Conservation (phyloP, 805 yeast genomes). For the Sugiyamaella qingdaonensis region DNA sequence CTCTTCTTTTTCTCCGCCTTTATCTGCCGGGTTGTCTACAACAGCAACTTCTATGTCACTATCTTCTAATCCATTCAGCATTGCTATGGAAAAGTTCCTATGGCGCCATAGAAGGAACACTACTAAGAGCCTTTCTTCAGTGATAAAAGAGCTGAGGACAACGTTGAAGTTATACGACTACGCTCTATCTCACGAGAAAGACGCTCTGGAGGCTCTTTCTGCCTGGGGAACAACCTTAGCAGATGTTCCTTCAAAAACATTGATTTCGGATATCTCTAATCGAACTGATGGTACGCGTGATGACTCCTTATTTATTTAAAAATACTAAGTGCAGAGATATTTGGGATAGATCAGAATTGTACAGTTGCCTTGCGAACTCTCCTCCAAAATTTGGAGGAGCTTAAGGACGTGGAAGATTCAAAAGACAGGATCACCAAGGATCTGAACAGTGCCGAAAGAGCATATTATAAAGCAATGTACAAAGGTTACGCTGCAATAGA, state of each 20-base stretch:
- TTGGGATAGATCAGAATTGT: conserved; percentile 7
- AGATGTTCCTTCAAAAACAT: conserved; percentile 13
- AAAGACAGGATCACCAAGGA: conserved; percentile 10
- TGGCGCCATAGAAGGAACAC: conserved; percentile 1
- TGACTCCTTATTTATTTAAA: not conserved
- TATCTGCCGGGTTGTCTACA: conserved; percentile 2
- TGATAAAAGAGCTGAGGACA: conserved; percentile 16
- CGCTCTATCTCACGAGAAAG: conserved; percentile 12
- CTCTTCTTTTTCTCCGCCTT: not conserved
- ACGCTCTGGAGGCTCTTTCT: conserved; percentile 13
- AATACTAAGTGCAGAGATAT: not conserved
- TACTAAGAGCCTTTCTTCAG: conserved; percentile 13
- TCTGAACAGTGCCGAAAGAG: conserved; percentile 15
- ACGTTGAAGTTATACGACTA: conserved; percentile 21
- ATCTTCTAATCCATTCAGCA: conserved; percentile 2
- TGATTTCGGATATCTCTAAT: conserved; percentile 9
- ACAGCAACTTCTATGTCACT: not conserved
- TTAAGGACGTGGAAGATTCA: conserved; percentile 20
- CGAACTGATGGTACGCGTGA: conserved; percentile 3
- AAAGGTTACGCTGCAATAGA: conserved; percentile 15
- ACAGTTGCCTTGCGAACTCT: conserved; percentile 10
- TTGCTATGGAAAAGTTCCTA: not conserved
- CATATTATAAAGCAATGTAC: conserved; percentile 21
- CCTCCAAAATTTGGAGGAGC: conserved; percentile 18
- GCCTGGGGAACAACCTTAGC: conserved; percentile 19